Conservation (phyloP, 108 stramenopile genomes). For the Bacterosira constricta region DNA sequence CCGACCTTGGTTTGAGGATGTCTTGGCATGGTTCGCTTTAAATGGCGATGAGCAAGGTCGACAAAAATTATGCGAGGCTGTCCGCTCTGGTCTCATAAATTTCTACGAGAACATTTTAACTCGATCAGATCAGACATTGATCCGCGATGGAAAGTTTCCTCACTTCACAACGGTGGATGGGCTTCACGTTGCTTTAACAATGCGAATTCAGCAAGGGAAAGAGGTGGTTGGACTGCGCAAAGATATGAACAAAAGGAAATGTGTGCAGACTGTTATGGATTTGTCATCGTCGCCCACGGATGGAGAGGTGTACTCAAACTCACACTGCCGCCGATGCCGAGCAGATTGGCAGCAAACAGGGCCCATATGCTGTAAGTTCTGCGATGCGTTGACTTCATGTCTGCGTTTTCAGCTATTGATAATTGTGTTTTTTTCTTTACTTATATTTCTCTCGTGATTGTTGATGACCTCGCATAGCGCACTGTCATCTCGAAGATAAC, state of each 20-base stretch:
- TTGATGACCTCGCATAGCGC: background rate
- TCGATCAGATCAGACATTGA: conserved; percentile 7
- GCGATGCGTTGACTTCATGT: background rate
- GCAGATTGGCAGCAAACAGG: conserved; percentile 60
- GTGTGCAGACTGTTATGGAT: conserved; percentile 20
- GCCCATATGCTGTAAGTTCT: conserved; percentile 51
- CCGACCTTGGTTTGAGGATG: conserved; percentile 62
- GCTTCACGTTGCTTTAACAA: conserved; percentile 38
- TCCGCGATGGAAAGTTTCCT: conserved; percentile 47
- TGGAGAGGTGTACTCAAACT: conserved; percentile 51
- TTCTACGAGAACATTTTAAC: conserved; percentile 10
- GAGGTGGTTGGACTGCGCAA: conserved; percentile 28
- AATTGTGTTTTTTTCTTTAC: background rate
- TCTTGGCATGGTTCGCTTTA: conserved; percentile 30
- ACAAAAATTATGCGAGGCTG: conserved; percentile 40
- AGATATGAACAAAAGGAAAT: conserved; percentile 13
- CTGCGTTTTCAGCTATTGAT: background rate
- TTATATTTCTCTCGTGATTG: background rate
- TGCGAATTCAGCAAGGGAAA: conserved; percentile 35
- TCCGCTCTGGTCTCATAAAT: conserved; percentile 38
- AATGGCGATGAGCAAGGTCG: conserved; percentile 40
- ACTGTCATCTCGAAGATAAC: conserved; percentile 48
- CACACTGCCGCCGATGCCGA: conserved; percentile 58
- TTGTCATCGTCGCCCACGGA: conserved; percentile 29
- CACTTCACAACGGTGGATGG: conserved; percentile 44